Conservation (phyloP, 164 flowering plant genomes). For the Buxus sempervirens region DNA sequence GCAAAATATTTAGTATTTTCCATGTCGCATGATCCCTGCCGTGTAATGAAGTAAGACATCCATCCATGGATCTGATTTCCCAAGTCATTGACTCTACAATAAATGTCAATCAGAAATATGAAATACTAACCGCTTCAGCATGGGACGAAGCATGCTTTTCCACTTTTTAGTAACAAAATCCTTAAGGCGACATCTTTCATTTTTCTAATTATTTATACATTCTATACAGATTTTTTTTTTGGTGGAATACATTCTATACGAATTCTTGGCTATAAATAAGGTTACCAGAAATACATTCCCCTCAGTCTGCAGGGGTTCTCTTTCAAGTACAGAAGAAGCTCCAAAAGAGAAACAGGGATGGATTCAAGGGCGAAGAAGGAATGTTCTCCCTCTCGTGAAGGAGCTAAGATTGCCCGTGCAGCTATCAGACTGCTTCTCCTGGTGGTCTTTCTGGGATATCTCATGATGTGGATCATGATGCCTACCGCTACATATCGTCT, state of each 20-base stretch:
- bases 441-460: constrained; percentile 40
- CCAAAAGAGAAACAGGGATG: background rate
- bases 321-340: background rate
- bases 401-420: constrained; percentile 11
- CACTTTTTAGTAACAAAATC: background rate
- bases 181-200: background rate
- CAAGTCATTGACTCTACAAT: background rate
- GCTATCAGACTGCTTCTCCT: constrained; percentile 16
- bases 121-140: too few species aligned
- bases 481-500: constrained; percentile 44
- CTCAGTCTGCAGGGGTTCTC: background rate
- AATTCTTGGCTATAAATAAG: background rate
- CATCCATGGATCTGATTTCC: background rate
- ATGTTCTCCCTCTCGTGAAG: background rate
- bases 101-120: background rate
- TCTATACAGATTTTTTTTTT: background rate
- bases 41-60: background rate
- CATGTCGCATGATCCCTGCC: background rate
- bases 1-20: too few species aligned
- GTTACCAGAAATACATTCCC: background rate
- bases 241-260: background rate
- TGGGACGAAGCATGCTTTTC: constrained; percentile 2
- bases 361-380: background rate
- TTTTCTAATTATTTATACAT: too few species aligned
- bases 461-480: constrained; percentile 53